A percentile compares a stretch with the other conserved stretches of the same genome.
These are phyloP conservation scores for Musa schizocarpa DNA, from an alignment of 176 grass and related monocot species.

Conservation along the genomic window DNA sequence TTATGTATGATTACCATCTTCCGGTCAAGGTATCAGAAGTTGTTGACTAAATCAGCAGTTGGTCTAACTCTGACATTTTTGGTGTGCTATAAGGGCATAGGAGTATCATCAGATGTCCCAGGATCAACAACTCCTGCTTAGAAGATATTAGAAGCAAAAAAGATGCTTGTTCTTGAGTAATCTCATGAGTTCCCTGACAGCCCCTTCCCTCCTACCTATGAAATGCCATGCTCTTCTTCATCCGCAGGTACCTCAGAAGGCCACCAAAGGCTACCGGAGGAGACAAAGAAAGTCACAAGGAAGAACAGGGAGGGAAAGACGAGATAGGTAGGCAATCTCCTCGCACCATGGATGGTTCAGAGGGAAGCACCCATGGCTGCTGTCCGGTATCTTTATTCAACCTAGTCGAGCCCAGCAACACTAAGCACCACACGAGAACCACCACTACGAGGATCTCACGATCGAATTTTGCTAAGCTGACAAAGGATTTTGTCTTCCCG, in stretches of 20 bases:
- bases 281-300: conserved; percentile 3
- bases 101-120: neutral
- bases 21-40: neutral
- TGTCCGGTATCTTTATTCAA: neutral
- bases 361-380: neutral
- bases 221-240: neutral
- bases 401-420: neutral
- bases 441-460: conserved; percentile 51
- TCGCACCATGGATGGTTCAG: neutral
- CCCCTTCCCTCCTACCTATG: neutral
- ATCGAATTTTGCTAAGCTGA: conserved; percentile 50
- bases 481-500: conserved; percentile 44
- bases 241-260: neutral
- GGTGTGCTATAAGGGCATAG: neutral
- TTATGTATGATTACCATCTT: neutral
- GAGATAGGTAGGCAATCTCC: neutral
- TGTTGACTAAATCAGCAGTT: neutral
- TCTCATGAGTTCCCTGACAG: conserved; percentile 5
- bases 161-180: neutral
- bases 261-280: neutral
- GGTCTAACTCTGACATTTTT: neutral
- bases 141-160: neutral
- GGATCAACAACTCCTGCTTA: neutral
- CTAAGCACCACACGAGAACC: neutral
- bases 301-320: neutral